Evolutionary conservation across 179 eudicot species (phyloP).

Genomic region (Drosera spatulata): DNA sequence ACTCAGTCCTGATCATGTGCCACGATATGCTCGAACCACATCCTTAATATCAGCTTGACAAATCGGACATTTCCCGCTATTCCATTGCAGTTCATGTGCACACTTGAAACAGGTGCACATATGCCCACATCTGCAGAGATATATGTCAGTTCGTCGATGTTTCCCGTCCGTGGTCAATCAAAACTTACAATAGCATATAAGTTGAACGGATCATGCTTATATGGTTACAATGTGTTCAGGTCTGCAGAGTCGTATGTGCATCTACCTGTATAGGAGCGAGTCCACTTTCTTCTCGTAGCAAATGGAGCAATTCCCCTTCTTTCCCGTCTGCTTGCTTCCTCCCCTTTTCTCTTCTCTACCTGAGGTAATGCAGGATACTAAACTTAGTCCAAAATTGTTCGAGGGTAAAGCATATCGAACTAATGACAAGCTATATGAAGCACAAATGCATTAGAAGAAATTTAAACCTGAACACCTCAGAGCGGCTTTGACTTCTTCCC

Average conservation of each 20-base stretch:
- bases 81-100: slow-evolving; percentile 50
- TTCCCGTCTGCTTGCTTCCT: slow-evolving; percentile 6
- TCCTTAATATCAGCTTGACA: slow-evolving; percentile 59
- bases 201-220: not conserved
- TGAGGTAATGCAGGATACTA: slow-evolving; percentile 8
- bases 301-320: slow-evolving; percentile 40
- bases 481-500: slow-evolving; percentile 31
- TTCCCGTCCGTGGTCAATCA: too few species aligned
- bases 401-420: not conserved
- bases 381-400: too few species aligned
- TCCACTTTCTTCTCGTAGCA: slow-evolving; percentile 59
- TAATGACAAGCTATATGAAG: not conserved
- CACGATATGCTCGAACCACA: slow-evolving; percentile 39
- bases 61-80: slow-evolving; percentile 58
- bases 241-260: too few species aligned
- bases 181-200: not conserved
- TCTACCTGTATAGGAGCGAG: slow-evolving; percentile 68
- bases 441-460: too few species aligned
- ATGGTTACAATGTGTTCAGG: not conserved
- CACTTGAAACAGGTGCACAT: slow-evolving; percentile 85
- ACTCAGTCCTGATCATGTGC: slow-evolving; percentile 10
- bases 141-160: not conserved
- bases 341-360: slow-evolving; percentile 10
- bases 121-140: slow-evolving; percentile 67
- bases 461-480: slow-evolving; percentile 28